Percentiles rank a stretch among this genome's conserved stretches.
These are phyloP conservation scores for Collybia sordida DNA, from an alignment of 768 basidiomycete species.

Conservation along the genomic window DNA sequence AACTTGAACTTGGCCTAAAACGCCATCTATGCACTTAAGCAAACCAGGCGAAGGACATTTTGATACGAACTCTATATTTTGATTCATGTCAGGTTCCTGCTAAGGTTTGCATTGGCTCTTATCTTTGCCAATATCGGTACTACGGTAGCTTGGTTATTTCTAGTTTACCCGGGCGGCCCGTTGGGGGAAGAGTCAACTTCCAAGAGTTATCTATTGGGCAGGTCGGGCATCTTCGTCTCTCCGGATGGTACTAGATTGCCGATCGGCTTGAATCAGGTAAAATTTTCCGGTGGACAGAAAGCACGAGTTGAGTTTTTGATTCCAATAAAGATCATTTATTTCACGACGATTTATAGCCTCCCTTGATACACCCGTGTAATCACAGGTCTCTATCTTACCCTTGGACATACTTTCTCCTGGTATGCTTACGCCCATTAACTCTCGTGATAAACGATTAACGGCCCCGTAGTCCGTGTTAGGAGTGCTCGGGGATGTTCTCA, in stretches of 20 bases:
- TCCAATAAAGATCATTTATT: background rate
- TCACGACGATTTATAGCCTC: conserved; percentile 44
- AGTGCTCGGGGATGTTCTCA: conserved; percentile 83
- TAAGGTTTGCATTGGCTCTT: no score
- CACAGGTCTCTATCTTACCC: conserved; percentile 78
- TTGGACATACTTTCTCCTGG: conserved; percentile 75
- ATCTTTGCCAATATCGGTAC: no score
- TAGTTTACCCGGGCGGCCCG: no score
- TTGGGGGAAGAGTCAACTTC: no score
- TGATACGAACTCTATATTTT: no score
- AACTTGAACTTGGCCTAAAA: no score
- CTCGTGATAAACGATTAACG: conserved; percentile 60
- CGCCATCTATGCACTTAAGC: no score
- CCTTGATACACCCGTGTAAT: conserved; percentile 85
- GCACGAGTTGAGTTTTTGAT: conserved; percentile 53
- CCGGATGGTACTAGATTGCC: background rate
- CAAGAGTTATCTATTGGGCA: no score
- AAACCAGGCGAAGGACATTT: no score
- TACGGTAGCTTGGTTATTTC: no score
- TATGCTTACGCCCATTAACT: conserved; percentile 16
- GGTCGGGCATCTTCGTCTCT: conserved; percentile 55
- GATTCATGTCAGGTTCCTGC: no score
- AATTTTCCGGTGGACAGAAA: conserved; percentile 63
- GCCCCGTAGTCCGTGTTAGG: conserved; percentile 83
- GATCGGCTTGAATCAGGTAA: conserved; percentile 29